Base-by-base conservation (phyloP, 352 stramenopile species). In the Phytophthora brassicae region DNA sequence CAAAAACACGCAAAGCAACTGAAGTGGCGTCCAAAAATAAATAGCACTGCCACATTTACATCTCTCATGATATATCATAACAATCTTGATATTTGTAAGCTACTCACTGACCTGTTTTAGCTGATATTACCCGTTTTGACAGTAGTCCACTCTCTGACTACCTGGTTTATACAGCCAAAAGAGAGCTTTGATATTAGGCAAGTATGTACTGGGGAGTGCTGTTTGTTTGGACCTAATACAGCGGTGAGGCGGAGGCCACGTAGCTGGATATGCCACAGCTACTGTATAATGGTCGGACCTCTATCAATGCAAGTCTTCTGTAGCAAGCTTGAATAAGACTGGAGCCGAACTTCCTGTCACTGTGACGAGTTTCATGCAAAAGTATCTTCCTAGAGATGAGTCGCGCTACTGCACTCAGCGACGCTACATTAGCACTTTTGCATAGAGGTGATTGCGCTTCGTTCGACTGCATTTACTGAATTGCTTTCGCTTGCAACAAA, bases 291-390 rank as follows among this genome's bases (percentile, higher is more conserved):
- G 46, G 45, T 17, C 60, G 7, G 53, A 58, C 8, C 17, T 52
- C 44, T 38, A 63, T 67, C 51, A 67, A n/a, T 44, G 47, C 38
- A 56, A 66, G 45, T 52, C 35, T 46, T 28, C 19, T 41, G 39
- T 64, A 38, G 52, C 52, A 54, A 52, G 31, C 20, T 22, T 33
- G 64, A 72, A 68, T 68, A 72, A 72, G 47, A 58, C 20, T 16
- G 47, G 31, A 43, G 47, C 42, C 42, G 47, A 50, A 28, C 6
- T 22, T n/a, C 16, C 44, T n/a, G n/a, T n/a, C 59, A 72, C 64
- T 72, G 64, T 72, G 64, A 60, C 9, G 48, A 72, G 64, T 31
- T 22, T n/a, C 23, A 48, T 54, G 33, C 63, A 33, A 53, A 66
- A 57, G 51, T 38, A 53, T 64, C 49, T 46, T n/a, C 8, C 35